Evolutionary conservation across 495 filamentous ascomycete genomes (phyloP).

Genomic region (Aspergillus homomorphus): DNA sequence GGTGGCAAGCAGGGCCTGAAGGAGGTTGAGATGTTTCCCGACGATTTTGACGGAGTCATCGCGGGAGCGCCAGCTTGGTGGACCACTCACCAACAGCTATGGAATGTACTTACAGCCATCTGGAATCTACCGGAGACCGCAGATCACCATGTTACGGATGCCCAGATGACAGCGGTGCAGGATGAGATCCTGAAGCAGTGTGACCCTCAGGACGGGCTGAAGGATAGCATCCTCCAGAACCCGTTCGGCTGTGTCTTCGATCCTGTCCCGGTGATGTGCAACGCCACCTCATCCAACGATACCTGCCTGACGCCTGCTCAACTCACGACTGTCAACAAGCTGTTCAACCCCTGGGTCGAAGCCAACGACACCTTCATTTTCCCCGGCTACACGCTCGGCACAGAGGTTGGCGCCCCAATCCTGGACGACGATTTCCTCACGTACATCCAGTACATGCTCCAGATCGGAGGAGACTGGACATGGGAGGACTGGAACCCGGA

Average conservation of each 20-base stretch:
- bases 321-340: slow-evolving; percentile 40
- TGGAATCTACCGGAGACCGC: slow-evolving; percentile 9
- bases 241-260: not conserved
- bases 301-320: slow-evolving; percentile 50
- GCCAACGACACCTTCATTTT: slow-evolving; percentile 21
- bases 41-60: slow-evolving; percentile 26
- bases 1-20: slow-evolving; percentile 58
- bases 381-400: not conserved
- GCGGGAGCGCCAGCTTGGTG: slow-evolving; percentile 10
- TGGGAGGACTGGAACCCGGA: slow-evolving; percentile 9
- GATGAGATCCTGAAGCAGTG: slow-evolving; percentile 6
- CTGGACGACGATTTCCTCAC: not conserved
- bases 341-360: slow-evolving; percentile 43
- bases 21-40: slow-evolving; percentile 50
- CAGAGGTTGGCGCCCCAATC: slow-evolving; percentile 1
- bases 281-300: slow-evolving; percentile 12
- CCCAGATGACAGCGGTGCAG: not conserved
- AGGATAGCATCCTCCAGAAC: slow-evolving; percentile 3
- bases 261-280: slow-evolving; percentile 4
- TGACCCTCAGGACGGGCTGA: not conserved
- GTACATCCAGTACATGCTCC: slow-evolving; percentile 19
- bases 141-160: slow-evolving; percentile 4
- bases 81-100: slow-evolving; percentile 10
- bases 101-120: slow-evolving; percentile 5
- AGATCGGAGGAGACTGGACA: slow-evolving; percentile 5